A percentile compares a stretch with the other conserved stretches of the same genome.
Evolutionary conservation across 2,329 filamentous ascomycete species (phyloP).

Genomic region (Aspergillus tanneri): DNA sequence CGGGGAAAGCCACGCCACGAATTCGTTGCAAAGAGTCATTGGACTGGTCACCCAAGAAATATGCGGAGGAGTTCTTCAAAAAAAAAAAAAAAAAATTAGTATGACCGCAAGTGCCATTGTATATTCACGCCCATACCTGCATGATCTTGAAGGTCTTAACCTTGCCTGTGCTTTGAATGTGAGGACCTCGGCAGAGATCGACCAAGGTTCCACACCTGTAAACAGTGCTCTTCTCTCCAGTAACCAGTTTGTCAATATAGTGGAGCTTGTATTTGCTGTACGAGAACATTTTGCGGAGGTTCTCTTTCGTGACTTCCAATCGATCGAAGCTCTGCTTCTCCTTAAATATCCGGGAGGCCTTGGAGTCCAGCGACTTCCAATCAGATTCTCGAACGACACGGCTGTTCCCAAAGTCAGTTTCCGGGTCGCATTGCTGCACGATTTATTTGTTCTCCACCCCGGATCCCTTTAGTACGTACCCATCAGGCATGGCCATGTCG

Average conservation of each 20-base stretch:
- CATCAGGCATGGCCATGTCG: constrained; percentile 82
- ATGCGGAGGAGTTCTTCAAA: constrained; percentile 73
- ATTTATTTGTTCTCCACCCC: neutral
- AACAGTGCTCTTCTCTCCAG: constrained; percentile 88
- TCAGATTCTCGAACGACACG: constrained; percentile 69
- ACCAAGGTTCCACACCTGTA: constrained; percentile 93
- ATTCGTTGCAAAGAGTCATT: constrained; percentile 97
- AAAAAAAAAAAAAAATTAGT: too few relatives aligned
- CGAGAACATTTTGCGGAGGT: constrained; percentile 91
- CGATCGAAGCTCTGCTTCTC: constrained; percentile 96
- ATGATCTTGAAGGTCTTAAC: constrained; percentile 95
- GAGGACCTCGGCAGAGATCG: constrained; percentile 91
- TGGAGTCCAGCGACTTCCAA: constrained; percentile 79
- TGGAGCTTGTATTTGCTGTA: constrained; percentile 99
- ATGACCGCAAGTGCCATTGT: too few relatives aligned
- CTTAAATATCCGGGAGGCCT: constrained; percentile 83
- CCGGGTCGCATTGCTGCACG: neutral
- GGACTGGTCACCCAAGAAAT: constrained; percentile 89
- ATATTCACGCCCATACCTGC: constrained; percentile 66
- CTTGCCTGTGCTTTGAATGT: constrained; percentile 88
- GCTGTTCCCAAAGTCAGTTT: constrained; percentile 38
- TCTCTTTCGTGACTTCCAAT: constrained; percentile 81
- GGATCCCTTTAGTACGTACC: constrained; percentile 35
- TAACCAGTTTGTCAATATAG: constrained; percentile 92
- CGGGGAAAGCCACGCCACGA: constrained; percentile 93